Base-by-base conservation (phyloP, 148 eudicot genomes). In the Cornus controversa region DNA sequence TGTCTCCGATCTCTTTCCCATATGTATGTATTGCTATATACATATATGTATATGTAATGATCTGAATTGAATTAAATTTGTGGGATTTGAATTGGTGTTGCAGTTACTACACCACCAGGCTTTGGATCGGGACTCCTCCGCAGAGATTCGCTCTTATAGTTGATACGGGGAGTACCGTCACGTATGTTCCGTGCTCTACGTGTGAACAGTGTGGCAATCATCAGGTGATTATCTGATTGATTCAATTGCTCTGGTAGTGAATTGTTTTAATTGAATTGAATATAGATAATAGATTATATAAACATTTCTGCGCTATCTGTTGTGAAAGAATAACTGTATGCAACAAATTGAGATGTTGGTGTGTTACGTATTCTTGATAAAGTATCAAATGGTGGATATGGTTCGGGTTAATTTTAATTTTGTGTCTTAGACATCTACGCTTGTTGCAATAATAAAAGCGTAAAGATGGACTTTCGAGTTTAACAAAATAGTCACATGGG, bases 171-270 rank as follows among this genome's bases (percentile, higher is more conserved):
- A 96, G 99, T 75, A 89, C 99, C 25, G 99, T 92, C 25, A 96
- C 99, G 5, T 96, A 93, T 74, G 99, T 96, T 82, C 99, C 99
- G 0, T 96, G 99, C 78, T 86, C 93, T 69, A 81, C 93, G 0
- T 96, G 99, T 85, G 90, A 89, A 80, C 88, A 90, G 81, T 96
- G 99, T 86, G 99, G 99, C 70, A 85, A 83, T 75, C 99, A 96
- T 82, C 95, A 91, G 98, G 99, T 96, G 29, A 76, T 74, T 7
- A 27, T 67, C 26, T 25, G 22, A 67, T 66, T n/a, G 64, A 20
- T 18, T 18, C 8, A 60, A 7, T 60, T 60, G 24, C 24, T 60
- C 20, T 2, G 5, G 3, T 6, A 4, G 64, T 15, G 57, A n/a
- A 18, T 54, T n/a, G 20, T 60, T 54, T 54, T 54, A 15, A n/a